phyloP scores from a whole-genome alignment of 768 basidiomycete species.

The Strobilomyces confusus region DNA sequence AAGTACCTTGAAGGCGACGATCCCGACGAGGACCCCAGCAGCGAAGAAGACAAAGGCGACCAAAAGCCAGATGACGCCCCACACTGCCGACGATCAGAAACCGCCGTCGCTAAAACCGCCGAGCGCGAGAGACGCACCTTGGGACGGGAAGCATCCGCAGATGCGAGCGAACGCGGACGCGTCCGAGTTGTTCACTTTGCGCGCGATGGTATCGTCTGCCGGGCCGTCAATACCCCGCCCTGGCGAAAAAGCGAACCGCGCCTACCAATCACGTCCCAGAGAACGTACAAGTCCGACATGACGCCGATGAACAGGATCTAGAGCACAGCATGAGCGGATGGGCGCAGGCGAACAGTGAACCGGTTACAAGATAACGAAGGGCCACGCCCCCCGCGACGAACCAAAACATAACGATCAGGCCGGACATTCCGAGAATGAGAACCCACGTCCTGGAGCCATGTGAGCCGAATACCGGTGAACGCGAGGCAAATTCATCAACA shows the following conservation, averaged over 20 bases:
- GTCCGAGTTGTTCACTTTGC: slow-evolving; percentile 85
- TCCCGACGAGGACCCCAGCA: slow-evolving; percentile 69
- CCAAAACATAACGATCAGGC: slow-evolving; percentile 79
- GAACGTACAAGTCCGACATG: slow-evolving; percentile 84
- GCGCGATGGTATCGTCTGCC: slow-evolving; percentile 75
- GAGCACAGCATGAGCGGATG: background rate
- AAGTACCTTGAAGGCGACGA: slow-evolving; percentile 76
- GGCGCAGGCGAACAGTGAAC: background rate
- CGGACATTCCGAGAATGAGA: slow-evolving; percentile 75
- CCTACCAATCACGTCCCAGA: slow-evolving; percentile 85
- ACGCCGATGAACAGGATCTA: slow-evolving; percentile 80
- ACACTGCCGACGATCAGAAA: slow-evolving; percentile 44
- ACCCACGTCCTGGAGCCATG: slow-evolving; percentile 58
- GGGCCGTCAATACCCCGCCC: background rate
- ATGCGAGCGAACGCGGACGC: slow-evolving; percentile 81
- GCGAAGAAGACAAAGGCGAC: slow-evolving; percentile 72
- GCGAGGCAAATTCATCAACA: background rate
- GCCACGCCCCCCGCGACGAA: slow-evolving; percentile 73
- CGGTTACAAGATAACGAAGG: slow-evolving; percentile 67
- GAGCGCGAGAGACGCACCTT: slow-evolving; percentile 41
- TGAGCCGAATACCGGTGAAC: background rate
- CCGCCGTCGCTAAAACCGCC: background rate
- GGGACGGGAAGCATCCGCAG: slow-evolving; percentile 82
- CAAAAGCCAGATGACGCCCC: slow-evolving; percentile 88
- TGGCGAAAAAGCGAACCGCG: background rate